Percentiles rank a stretch among this genome's conserved stretches.
Evolutionary conservation across 2,329 filamentous ascomycete species (phyloP).

Genomic region (Ceratocystiopsis sp.): DNA sequence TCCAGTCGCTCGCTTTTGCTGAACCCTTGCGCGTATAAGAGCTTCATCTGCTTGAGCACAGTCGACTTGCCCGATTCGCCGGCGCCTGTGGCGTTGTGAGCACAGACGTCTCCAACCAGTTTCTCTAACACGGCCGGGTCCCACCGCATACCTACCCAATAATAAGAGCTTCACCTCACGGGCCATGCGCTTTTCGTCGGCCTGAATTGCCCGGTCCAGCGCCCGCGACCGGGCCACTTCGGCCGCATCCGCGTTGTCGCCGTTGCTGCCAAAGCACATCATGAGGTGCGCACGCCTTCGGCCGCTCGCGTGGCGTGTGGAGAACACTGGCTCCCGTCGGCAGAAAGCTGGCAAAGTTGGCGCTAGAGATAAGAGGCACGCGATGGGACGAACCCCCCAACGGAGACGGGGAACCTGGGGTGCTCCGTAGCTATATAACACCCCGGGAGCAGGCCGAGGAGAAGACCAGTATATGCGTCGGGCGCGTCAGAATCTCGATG

Average conservation of each 20-base stretch:
- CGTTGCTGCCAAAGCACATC: slow-evolving; percentile 48
- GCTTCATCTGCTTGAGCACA: slow-evolving; percentile 96
- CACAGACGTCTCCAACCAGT: background rate
- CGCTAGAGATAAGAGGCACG: too few relatives aligned
- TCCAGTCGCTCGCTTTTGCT: slow-evolving; percentile 77
- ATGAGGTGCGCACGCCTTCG: slow-evolving; percentile 9
- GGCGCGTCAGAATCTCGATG: too few relatives aligned
- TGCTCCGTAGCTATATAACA: too few relatives aligned
- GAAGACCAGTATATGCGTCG: too few relatives aligned
- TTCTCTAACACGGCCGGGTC: background rate
- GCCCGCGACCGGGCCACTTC: slow-evolving; percentile 45
- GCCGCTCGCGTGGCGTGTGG: too few relatives aligned
- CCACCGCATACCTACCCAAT: slow-evolving; percentile 48
- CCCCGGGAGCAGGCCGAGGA: too few relatives aligned
- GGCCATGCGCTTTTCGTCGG: slow-evolving; percentile 72
- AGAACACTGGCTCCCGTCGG: too few relatives aligned
- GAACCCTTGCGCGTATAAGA: slow-evolving; percentile 90
- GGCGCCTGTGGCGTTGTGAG: slow-evolving; percentile 42
- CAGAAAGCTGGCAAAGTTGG: too few relatives aligned
- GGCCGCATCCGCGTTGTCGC: slow-evolving; percentile 31
- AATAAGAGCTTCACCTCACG: slow-evolving; percentile 88
- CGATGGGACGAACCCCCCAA: too few relatives aligned
- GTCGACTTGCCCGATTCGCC: slow-evolving; percentile 95
- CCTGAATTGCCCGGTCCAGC: slow-evolving; percentile 71
- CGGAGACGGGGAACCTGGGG: too few relatives aligned